phyloP scores from a whole-genome alignment of 257 asterid genomes.

The Solanum boliviense region DNA sequence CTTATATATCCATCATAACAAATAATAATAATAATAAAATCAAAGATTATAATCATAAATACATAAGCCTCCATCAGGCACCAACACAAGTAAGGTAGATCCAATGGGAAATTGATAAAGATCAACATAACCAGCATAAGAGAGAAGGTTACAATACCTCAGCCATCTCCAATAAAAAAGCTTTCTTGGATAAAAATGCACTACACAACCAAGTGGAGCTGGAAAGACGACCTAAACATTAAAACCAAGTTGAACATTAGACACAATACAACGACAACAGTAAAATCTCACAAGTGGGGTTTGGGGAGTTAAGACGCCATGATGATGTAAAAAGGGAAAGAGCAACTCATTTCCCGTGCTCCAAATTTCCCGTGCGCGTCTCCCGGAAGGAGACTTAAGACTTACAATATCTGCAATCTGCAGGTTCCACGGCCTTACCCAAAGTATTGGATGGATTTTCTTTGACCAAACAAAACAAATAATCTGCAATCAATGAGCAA shows the following conservation, averaged over 20 bases:
- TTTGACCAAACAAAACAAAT: too few species aligned
- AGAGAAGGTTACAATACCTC: conserved; percentile 22
- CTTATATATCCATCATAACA: too few species aligned
- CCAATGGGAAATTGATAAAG: neutral
- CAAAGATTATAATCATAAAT: neutral
- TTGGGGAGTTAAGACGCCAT: neutral
- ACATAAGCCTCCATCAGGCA: neutral
- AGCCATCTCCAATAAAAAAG: conserved; percentile 25
- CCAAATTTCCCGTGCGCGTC: neutral
- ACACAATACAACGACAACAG: neutral
- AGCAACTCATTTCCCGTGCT: neutral
- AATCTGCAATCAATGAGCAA: too few species aligned
- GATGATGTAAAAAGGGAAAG: neutral
- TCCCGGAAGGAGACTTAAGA: neutral
- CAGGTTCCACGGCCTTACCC: too few species aligned
- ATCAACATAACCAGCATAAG: neutral
- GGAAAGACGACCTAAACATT: conserved; percentile 12
- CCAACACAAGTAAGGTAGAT: neutral
- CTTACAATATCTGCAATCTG: neutral
- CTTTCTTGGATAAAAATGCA: neutral
- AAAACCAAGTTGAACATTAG: neutral
- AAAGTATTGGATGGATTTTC: too few species aligned
- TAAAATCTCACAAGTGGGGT: too few species aligned
- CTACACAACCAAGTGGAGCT: neutral
- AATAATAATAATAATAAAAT: neutral